Percentiles rank a stretch among this genome's conserved stretches.
Conservation (phyloP, 352 stramenopile genomes). For the Pythium phragmiticola region DNA sequence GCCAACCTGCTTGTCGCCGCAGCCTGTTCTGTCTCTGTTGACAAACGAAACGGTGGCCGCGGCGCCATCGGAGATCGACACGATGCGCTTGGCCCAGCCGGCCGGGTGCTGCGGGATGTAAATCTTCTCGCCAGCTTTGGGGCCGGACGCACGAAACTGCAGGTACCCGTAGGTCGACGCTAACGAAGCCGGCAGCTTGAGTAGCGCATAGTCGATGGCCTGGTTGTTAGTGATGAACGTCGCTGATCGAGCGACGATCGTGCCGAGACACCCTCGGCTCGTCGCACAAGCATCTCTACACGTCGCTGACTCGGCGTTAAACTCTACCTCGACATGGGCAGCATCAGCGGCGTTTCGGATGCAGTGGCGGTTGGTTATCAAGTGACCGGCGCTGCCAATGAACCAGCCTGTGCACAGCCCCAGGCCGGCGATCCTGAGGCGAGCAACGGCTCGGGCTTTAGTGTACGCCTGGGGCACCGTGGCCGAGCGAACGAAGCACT, state of each 20-base stretch:
- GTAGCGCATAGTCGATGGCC: conserved; percentile 40
- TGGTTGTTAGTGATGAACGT: conserved; percentile 27
- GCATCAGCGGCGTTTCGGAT: conserved; percentile 29
- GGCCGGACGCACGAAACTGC: conserved; percentile 30
- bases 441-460: conserved; percentile 33
- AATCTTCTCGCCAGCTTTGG: conserved; percentile 34
- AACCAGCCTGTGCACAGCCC: conserved; percentile 46
- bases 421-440: conserved; percentile 33
- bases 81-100: conserved; percentile 32
- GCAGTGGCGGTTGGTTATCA: conserved; percentile 60
- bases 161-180: conserved; percentile 36
- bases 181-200: conserved; percentile 36
- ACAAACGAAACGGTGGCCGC: too few species aligned
- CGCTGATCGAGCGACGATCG: conserved; percentile 30
- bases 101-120: conserved; percentile 50
- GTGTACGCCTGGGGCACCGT: conserved; percentile 23
- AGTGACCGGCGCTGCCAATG: conserved; percentile 36
- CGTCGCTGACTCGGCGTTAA: conserved; percentile 33
- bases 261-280: conserved; percentile 27
- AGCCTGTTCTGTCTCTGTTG: too few species aligned
- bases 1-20: too few species aligned
- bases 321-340: conserved; percentile 33
- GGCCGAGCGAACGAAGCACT: background rate
- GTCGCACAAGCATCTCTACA: conserved; percentile 30
- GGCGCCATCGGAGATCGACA: too few species aligned